Evolutionary conservation across 768 basidiomycete genomes (phyloP).

Genomic region (Cystobasidium tubakii): DNA sequence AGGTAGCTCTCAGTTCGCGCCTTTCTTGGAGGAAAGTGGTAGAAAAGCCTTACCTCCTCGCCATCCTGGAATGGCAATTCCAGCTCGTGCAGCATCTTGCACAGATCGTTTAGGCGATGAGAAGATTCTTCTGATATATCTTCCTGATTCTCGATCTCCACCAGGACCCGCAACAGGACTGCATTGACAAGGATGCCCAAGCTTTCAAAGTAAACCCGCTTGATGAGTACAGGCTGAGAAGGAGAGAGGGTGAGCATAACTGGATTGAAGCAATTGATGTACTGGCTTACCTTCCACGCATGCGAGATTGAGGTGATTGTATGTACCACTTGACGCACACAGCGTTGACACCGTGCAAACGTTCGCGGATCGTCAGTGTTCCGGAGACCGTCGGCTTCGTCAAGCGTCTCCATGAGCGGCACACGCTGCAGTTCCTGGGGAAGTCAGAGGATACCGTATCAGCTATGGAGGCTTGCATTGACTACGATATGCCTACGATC

Average conservation of each 20-base stretch:
- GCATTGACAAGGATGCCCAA: constrained; percentile 50
- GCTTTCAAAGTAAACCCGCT: constrained; percentile 44
- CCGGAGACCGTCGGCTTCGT: constrained; percentile 47
- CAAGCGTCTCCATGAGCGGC: constrained; percentile 46
- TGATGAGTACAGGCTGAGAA: constrained; percentile 49
- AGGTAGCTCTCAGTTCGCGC: background rate
- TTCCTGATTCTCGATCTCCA: constrained; percentile 48
- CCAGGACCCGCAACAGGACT: constrained; percentile 47
- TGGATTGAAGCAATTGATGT: background rate
- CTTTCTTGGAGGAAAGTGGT: rapidly evolving
- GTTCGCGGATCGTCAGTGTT: constrained; percentile 43
- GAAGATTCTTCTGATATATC: constrained; percentile 53
- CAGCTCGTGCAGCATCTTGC: constrained; percentile 49
- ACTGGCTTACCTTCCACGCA: constrained; percentile 49
- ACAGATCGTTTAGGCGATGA: constrained; percentile 49
- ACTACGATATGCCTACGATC: constrained; percentile 32
- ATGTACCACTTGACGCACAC: constrained; percentile 47
- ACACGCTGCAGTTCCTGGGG: constrained; percentile 45
- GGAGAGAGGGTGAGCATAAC: background rate
- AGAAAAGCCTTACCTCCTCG: constrained; percentile 15
- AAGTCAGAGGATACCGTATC: constrained; percentile 3
- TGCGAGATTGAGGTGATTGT: constrained; percentile 49
- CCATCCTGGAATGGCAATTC: constrained; percentile 49
- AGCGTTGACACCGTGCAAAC: constrained; percentile 45
- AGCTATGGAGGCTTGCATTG: background rate